A percentile compares a stretch with the other conserved stretches of the same genome.
phyloP scores from a whole-genome alignment of 2,329 filamentous ascomycete genomes.

The Neofusicoccum kwambonambiense region DNA sequence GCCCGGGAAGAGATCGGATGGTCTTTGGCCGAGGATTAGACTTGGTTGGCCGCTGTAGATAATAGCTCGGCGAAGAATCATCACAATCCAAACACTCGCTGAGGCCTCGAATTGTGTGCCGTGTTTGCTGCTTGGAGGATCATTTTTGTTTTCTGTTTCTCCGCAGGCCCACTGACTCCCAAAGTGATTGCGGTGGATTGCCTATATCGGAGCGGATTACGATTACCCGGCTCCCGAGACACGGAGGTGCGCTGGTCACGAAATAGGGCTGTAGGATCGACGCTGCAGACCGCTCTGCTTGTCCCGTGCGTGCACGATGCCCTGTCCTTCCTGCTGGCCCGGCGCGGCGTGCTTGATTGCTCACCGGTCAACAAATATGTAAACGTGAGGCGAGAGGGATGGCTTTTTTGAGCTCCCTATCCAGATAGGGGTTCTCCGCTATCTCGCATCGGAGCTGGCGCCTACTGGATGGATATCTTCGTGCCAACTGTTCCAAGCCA shows the following conservation, averaged over 20 bases:
- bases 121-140: not conserved
- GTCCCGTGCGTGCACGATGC: not conserved
- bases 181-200: not conserved
- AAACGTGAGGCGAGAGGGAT: not conserved
- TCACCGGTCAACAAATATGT: not conserved
- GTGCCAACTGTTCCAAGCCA: too few species aligned
- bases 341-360: not conserved
- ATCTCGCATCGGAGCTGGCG: too few species aligned
- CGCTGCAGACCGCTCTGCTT: not conserved
- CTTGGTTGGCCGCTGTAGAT: conserved; percentile 3
- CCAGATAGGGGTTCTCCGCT: too few species aligned
- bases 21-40: not conserved
- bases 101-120: not conserved
- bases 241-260: not conserved
- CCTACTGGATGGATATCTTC: too few species aligned
- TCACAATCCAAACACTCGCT: not conserved
- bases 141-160: not conserved
- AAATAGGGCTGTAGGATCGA: not conserved
- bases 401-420: too few species aligned
- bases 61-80: conserved; percentile 2
- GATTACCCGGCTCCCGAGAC: not conserved
- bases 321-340: not conserved
- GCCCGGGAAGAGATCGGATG: not conserved
- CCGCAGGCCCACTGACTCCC: not conserved
- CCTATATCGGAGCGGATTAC: not conserved